Evolutionary conservation across 495 filamentous ascomycete species (phyloP), one percentile per base, ranked within the genome.

Genomic region (Penicillium salamii): DNA sequence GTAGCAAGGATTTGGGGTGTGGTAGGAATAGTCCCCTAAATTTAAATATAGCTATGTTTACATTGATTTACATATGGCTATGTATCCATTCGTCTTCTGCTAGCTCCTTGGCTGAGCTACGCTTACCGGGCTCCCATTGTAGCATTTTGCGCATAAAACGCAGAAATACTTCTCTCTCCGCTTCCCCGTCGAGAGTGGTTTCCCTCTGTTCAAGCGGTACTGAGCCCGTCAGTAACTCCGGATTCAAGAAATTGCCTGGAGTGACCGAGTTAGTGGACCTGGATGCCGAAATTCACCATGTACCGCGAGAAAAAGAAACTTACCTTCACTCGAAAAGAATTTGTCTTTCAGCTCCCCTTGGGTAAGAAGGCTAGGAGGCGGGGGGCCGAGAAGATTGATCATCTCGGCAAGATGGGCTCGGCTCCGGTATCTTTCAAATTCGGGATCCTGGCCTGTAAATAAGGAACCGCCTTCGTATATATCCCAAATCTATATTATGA

Each of bases 401-500:
- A 79, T 67, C 29, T 71, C 67, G 13, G 65, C 61, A 2, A 76
- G 62, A 59, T 74, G 74, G 1, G 73, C 63, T 5, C 67, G 67
- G 42, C 61, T 71, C 1, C 60, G 50, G 20, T 75, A 76, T 2
- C 24, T 57, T 26, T 55, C 28, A 41, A 50, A 53, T 33, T 61
- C 60, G 13, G 56, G 52, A 39, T 62, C 54, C 0, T 58, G 31
- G 17, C 59, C 66, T 29, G 32, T 58, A 28, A 70, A 65, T 28
- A 70, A 29, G 13, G 63, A 52, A 2, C 32, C 55, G 3, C 49
- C 44, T 54, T 67, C 61, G 23, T 48, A 63, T 8, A 71, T 14
- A 31, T 66, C 34, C 67, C 67, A 71, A 42, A 60, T 54, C 66
- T 70, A 48, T 15, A 0, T 40, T 52, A 8, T 17, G 18, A 40